Conservation (phyloP, 257 asterid species). For the Scutellaria barbata region DNA sequence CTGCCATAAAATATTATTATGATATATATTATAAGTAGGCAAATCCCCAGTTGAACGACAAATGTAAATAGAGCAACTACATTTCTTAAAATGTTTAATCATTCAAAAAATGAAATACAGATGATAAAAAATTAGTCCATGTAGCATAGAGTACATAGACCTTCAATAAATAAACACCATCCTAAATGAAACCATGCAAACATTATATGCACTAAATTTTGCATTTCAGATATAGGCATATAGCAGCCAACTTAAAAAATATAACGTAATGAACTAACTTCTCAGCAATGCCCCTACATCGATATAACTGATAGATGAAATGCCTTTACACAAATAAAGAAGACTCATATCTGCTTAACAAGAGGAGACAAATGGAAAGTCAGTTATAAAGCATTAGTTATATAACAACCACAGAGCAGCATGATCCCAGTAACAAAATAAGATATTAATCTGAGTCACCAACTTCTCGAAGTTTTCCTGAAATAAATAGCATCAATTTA, state of each 20-base stretch:
- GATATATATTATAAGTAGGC: conserved; percentile 7
- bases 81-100: conserved; percentile 23
- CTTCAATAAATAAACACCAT: conserved; percentile 17
- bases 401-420: conserved; percentile 12
- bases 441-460: background rate
- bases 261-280: conserved; percentile 5
- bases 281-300: conserved; percentile 15
- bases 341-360: conserved; percentile 4
- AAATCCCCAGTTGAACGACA: conserved; percentile 19
- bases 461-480: conserved; percentile 13
- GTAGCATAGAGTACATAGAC: conserved; percentile 8
- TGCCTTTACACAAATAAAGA: background rate
- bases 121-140: conserved; percentile 12
- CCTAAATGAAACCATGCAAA: conserved; percentile 20
- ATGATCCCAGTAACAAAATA: background rate
- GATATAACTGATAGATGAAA: conserved; percentile 9
- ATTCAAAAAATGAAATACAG: conserved; percentile 27
- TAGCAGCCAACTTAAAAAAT: conserved; percentile 5
- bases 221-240: conserved; percentile 23
- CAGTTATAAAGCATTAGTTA: background rate
- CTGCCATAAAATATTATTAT: conserved; percentile 48
- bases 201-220: conserved; percentile 11
- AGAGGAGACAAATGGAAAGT: conserved; percentile 2
- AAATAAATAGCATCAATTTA: conserved; percentile 6
- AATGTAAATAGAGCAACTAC: conserved; percentile 27